A percentile compares a stretch with the other conserved stretches of the same genome.
Conservation (phyloP, 306 rosid species). For the Sphenostylis stenocarpa region DNA sequence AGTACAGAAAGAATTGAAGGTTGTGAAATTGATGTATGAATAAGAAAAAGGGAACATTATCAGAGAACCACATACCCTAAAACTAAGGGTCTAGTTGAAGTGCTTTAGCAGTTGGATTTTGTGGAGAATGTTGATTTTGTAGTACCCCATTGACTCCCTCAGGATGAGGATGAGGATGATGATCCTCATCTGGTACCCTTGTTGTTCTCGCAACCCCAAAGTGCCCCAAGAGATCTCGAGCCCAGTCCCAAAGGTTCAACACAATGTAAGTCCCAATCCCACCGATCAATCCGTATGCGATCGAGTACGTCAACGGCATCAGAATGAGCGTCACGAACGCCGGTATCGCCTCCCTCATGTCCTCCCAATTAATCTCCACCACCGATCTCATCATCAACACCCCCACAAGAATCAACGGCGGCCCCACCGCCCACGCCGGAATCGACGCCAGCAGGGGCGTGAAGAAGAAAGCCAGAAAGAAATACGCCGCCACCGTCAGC, state of each 20-base stretch:
- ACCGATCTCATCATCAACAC: slow-evolving; percentile 96
- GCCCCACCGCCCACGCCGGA: slow-evolving; percentile 99
- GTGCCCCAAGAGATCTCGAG: slow-evolving; percentile 23
- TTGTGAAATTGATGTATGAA: slow-evolving; percentile 34
- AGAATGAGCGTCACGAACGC: slow-evolving; percentile 83
- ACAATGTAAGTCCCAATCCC: slow-evolving; percentile 82
- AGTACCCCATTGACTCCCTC: slow-evolving; percentile 42
- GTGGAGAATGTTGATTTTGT: slow-evolving; percentile 24
- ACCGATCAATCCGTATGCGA: slow-evolving; percentile 85
- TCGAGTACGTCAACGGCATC: slow-evolving; percentile 89
- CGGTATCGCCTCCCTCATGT: slow-evolving; percentile 90
- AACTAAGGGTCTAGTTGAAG: slow-evolving; percentile 35
- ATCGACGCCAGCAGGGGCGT: slow-evolving; percentile 96
- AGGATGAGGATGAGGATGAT: background rate
- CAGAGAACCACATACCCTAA: background rate
- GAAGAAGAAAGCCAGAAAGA: slow-evolving; percentile 73
- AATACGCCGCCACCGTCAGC: slow-evolving; percentile 66
- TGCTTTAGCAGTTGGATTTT: slow-evolving; percentile 35
- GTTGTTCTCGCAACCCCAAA: slow-evolving; percentile 23
- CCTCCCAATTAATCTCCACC: slow-evolving; percentile 89
- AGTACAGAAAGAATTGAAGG: slow-evolving; percentile 14
- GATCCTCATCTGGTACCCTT: background rate
- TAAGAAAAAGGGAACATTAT: background rate
- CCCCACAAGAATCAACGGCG: slow-evolving; percentile 92
- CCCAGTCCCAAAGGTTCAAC: slow-evolving; percentile 83